These are phyloP conservation scores for Xanthoconium stramineum DNA, from an alignment of 768 basidiomycete species.

Conservation along the genomic window DNA sequence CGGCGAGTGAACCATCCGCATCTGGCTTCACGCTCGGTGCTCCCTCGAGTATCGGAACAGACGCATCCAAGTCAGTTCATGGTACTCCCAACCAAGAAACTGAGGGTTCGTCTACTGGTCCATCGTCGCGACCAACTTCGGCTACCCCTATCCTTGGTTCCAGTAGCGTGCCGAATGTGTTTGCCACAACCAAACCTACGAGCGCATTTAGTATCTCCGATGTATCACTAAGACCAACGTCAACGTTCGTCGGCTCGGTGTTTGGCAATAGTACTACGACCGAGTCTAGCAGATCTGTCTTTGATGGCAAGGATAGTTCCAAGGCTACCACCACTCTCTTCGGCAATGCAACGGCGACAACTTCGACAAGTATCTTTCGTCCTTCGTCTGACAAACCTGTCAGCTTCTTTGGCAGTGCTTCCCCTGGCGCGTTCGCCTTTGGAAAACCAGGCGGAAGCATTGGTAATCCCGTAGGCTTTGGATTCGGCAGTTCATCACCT, in stretches of 20 bases:
- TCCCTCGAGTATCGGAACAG: slow-evolving; percentile 8
- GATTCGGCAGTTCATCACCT: slow-evolving; percentile 32
- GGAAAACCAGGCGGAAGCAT: slow-evolving; percentile 44
- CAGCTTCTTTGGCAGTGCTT: slow-evolving; percentile 29
- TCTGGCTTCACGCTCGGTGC: slow-evolving; percentile 19
- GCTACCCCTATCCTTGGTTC: slow-evolving; percentile 16
- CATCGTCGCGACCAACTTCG: slow-evolving; percentile 10
- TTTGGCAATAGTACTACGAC: slow-evolving; percentile 19
- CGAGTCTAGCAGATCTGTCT: slow-evolving; percentile 14
- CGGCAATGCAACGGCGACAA: slow-evolving; percentile 11
- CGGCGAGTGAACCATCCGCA: slow-evolving; percentile 5
- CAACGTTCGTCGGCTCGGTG: slow-evolving; percentile 24
- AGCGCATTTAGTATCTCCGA: slow-evolving; percentile 22
- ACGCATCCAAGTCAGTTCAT: slow-evolving; percentile 1
- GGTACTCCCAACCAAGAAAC: slow-evolving; percentile 11
- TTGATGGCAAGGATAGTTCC: slow-evolving; percentile 12
- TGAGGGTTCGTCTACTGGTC: slow-evolving; percentile 2
- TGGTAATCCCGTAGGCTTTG: slow-evolving; percentile 64
- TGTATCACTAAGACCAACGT: slow-evolving; percentile 17
- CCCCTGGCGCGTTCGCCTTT: slow-evolving; percentile 26
- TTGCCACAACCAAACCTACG: slow-evolving; percentile 16
- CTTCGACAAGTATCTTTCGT: slow-evolving; percentile 20
- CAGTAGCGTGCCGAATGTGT: slow-evolving; percentile 21
- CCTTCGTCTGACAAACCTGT: slow-evolving; percentile 23
- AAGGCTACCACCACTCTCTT: slow-evolving; percentile 19